Conservation (phyloP, 2,329 filamentous ascomycete genomes). For the Xylariaceae sp. region DNA sequence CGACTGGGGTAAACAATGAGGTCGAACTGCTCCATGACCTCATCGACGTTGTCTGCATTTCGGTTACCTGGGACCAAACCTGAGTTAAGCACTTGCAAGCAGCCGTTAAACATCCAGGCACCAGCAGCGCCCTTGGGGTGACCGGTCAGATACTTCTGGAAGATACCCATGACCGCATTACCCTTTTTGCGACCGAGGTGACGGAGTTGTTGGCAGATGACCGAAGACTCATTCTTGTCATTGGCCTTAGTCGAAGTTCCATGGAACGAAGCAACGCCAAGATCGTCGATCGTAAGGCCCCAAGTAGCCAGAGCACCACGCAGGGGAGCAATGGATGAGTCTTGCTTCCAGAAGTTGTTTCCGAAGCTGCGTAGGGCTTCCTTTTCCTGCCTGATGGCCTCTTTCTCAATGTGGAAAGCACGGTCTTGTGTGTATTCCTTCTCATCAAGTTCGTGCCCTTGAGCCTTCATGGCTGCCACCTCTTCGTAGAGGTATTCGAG, state of each 20-base stretch:
- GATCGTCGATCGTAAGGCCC: constrained; percentile 95
- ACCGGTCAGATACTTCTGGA: constrained; percentile 98
- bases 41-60: constrained; percentile 96
- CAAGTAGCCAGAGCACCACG: constrained; percentile 95
- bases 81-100: constrained; percentile 88
- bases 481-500: constrained; percentile 90
- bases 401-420: constrained; percentile 77
- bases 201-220: constrained; percentile 92
- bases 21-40: constrained; percentile 95
- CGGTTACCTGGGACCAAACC: constrained; percentile 95
- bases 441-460: constrained; percentile 72
- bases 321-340: constrained; percentile 87
- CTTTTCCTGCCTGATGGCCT: constrained; percentile 86
- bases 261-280: constrained; percentile 95
- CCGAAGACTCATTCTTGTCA: constrained; percentile 98
- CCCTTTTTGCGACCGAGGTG: constrained; percentile 95
- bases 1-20: constrained; percentile 96
- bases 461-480: constrained; percentile 82
- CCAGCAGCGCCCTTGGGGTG: constrained; percentile 98
- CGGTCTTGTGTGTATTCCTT: constrained; percentile 83
- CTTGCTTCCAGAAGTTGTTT: constrained; percentile 99
- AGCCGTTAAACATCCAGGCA: constrained; percentile 99
- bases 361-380: constrained; percentile 89
- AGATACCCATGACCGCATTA: constrained; percentile 92
- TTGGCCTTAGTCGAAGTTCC: constrained; percentile 98